Conservation (phyloP, 2,329 filamentous ascomycete genomes). For the Emmonsiellopsis sp. region DNA sequence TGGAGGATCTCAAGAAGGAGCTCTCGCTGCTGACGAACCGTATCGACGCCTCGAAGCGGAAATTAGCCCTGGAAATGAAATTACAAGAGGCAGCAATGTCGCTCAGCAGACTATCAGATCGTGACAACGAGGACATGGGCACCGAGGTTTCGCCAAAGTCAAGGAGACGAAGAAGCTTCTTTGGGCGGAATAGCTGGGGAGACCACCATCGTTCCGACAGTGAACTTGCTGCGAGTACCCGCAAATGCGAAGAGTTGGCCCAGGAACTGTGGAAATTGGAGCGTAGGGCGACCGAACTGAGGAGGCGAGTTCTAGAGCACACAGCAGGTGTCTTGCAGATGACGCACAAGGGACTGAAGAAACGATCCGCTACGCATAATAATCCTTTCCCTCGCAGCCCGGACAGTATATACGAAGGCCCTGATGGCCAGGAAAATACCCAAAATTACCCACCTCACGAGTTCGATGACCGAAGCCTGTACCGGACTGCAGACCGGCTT, state of each 20-base stretch:
- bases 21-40: slow-evolving; percentile 60
- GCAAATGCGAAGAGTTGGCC: slow-evolving; percentile 77
- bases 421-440: slow-evolving; percentile 2
- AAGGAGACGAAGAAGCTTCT: slow-evolving; percentile 44
- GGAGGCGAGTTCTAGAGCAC: slow-evolving; percentile 71
- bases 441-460: slow-evolving; percentile 38
- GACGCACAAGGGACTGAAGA: slow-evolving; percentile 68
- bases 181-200: slow-evolving; percentile 33
- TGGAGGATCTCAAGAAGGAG: slow-evolving; percentile 86
- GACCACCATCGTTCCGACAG: slow-evolving; percentile 41
- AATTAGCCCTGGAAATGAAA: slow-evolving; percentile 82
- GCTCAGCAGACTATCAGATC: slow-evolving; percentile 68
- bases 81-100: slow-evolving; percentile 87
- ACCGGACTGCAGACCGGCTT: slow-evolving; percentile 57
- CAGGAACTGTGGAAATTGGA: slow-evolving; percentile 72
- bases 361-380: slow-evolving; percentile 38
- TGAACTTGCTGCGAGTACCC: slow-evolving; percentile 64
- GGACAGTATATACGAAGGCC: slow-evolving; percentile 60
- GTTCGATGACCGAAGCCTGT: slow-evolving; percentile 70
- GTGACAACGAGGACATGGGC: slow-evolving; percentile 19
- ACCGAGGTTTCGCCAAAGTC: slow-evolving; percentile 35
- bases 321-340: slow-evolving; percentile 87
- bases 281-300: slow-evolving; percentile 63
- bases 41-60: slow-evolving; percentile 73
- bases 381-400: slow-evolving; percentile 53